Conservation (phyloP, 495 filamentous ascomycete species). For the Podospora bellae-mahoneyi region DNA sequence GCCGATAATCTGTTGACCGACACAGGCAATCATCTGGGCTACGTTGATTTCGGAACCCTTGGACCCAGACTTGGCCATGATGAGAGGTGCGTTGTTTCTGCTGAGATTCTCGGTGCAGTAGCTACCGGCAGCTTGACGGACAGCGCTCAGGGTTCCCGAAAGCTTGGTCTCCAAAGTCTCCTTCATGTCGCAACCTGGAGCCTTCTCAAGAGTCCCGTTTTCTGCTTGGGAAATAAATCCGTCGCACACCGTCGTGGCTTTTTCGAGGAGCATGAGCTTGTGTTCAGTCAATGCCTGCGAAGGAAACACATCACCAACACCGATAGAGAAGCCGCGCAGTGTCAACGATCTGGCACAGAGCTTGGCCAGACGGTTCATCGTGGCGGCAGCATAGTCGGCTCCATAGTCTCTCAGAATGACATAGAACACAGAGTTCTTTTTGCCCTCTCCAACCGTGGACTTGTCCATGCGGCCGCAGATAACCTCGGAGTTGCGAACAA, state of each 20-base stretch:
- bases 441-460: conserved; percentile 87
- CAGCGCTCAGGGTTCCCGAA: conserved; percentile 84
- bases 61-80: conserved; percentile 96
- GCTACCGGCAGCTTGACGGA: conserved; percentile 85
- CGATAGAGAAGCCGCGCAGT: conserved; percentile 92
- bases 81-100: conserved; percentile 85
- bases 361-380: conserved; percentile 92
- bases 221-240: conserved; percentile 80
- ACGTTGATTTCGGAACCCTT: conserved; percentile 98
- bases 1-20: conserved; percentile 96
- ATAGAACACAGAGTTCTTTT: conserved; percentile 97
- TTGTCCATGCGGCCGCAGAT: conserved; percentile 99
- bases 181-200: conserved; percentile 83
- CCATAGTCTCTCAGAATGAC: conserved; percentile 93
- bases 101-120: conserved; percentile 87
- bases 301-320: conserved; percentile 90
- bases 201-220: conserved; percentile 71
- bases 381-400: conserved; percentile 77
- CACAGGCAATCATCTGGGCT: conserved; percentile 96
- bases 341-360: conserved; percentile 84
- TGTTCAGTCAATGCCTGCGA: conserved; percentile 59
- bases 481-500: conserved; percentile 92
- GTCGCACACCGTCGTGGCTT: conserved; percentile 78
- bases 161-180: conserved; percentile 87
- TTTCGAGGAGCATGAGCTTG: conserved; percentile 72